Evolutionary conservation across 495 filamentous ascomycete species (phyloP).

Genomic region (Hypoxylon perforatum): DNA sequence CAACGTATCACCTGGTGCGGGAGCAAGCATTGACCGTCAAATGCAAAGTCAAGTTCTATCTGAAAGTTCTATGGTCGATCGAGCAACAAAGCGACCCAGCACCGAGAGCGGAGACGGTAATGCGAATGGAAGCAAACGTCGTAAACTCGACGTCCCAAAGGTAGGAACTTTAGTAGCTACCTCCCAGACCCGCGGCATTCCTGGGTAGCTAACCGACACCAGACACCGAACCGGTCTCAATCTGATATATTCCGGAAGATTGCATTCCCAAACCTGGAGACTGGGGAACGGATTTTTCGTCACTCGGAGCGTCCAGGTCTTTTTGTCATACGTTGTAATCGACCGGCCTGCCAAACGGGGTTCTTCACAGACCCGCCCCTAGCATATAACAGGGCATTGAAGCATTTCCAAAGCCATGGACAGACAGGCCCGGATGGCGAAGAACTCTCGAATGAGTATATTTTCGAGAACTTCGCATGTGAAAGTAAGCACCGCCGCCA

Average conservation of each 20-base stretch:
- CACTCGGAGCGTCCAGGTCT: constrained; percentile 40
- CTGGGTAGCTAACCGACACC: constrained; percentile 8
- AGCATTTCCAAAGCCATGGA: constrained; percentile 42
- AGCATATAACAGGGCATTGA: constrained; percentile 41
- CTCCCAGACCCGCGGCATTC: neutral
- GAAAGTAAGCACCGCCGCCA: constrained; percentile 26
- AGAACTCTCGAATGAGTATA: constrained; percentile 43
- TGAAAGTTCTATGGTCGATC: constrained; percentile 17
- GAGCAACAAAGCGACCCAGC: constrained; percentile 24
- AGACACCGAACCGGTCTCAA: constrained; percentile 19
- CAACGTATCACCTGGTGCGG: constrained; percentile 31
- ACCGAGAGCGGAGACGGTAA: constrained; percentile 10
- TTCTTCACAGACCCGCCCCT: constrained; percentile 45
- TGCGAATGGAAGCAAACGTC: constrained; percentile 29
- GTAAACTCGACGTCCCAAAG: constrained; percentile 28
- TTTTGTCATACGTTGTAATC: constrained; percentile 45
- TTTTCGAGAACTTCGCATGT: constrained; percentile 44
- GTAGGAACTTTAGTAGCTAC: constrained; percentile 15
- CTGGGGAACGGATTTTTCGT: constrained; percentile 43
- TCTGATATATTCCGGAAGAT: constrained; percentile 38
- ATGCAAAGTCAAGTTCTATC: constrained; percentile 24
- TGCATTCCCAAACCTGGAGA: constrained; percentile 38
- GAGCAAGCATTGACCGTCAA: constrained; percentile 21
- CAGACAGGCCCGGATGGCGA: constrained; percentile 23
- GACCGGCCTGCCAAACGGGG: constrained; percentile 27